Percentiles rank a stretch among this genome's conserved stretches.
Conservation (phyloP, 2,329 filamentous ascomycete genomes). For the Trichothecium roseum region DNA sequence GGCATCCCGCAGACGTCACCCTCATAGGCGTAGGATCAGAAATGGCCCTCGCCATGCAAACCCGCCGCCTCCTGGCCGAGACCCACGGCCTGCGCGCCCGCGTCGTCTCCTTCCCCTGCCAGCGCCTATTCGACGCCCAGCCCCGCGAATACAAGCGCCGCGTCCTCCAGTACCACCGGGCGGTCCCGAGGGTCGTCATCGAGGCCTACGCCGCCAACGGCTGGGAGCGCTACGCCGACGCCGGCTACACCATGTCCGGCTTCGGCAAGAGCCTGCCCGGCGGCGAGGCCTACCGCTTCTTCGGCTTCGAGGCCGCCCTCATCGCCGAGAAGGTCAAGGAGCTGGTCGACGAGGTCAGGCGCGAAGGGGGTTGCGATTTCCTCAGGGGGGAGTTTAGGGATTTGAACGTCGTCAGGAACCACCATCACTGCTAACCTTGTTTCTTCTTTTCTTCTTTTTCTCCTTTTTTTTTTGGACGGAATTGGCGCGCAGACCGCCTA, state of each 20-base stretch:
- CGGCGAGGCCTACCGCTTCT: constrained; percentile 42
- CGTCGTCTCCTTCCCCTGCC: constrained; percentile 33
- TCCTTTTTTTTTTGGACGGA: no score
- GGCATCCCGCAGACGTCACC: constrained; percentile 31
- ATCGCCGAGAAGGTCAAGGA: constrained; percentile 23
- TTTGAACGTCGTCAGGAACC: constrained; percentile 5
- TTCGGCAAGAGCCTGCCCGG: constrained; percentile 48
- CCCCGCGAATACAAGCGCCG: constrained; percentile 31
- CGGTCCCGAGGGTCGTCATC: constrained; percentile 42
- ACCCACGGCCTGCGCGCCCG: constrained; percentile 25
- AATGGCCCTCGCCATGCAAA: constrained; percentile 21
- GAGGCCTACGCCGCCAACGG: constrained; percentile 48
- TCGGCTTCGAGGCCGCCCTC: constrained; percentile 40
- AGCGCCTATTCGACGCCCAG: constrained; percentile 31
- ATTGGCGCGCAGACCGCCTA: no score
- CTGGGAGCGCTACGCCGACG: constrained; percentile 52
- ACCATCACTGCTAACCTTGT: background rate
- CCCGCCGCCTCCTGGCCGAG: constrained; percentile 25
- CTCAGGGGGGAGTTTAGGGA: constrained; percentile 15
- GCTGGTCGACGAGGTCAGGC: constrained; percentile 13
- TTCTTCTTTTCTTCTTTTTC: no score
- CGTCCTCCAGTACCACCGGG: constrained; percentile 30
- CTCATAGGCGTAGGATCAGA: constrained; percentile 28
- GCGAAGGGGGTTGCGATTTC: constrained; percentile 10
- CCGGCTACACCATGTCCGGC: constrained; percentile 38